These are phyloP conservation scores for Aspergillus cejpii DNA, from an alignment of 2,329 filamentous ascomycete species.

Conservation along the genomic window DNA sequence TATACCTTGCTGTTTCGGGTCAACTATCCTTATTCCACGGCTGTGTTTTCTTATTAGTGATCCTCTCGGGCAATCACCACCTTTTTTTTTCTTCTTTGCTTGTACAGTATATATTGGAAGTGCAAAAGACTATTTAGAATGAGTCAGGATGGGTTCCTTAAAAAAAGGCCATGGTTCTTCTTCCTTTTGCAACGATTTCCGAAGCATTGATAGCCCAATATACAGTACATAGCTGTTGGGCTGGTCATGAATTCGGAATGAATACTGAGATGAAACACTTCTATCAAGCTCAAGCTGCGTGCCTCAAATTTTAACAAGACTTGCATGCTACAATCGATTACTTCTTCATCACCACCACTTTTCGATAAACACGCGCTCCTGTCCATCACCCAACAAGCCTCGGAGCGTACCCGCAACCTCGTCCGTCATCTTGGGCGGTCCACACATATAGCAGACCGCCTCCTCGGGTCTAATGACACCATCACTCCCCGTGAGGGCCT, in stretches of 20 bases:
- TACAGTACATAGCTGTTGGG: too few species aligned
- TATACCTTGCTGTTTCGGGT: neutral
- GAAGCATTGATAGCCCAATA: too few species aligned
- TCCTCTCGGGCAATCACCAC: neutral
- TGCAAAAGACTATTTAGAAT: neutral
- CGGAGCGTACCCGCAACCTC: slow-evolving; percentile 47
- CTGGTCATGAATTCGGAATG: too few species aligned
- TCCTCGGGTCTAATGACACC: slow-evolving; percentile 24
- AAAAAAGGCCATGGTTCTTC: neutral
- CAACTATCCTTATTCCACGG: neutral
- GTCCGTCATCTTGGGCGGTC: slow-evolving; percentile 63
- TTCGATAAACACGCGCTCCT: slow-evolving; percentile 50
- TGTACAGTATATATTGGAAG: neutral
- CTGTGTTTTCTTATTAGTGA: too few species aligned
- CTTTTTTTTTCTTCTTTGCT: neutral
- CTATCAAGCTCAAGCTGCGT: too few species aligned
- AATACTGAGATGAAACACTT: too few species aligned
- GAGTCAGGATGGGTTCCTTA: neutral
- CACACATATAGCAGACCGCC: slow-evolving; percentile 60
- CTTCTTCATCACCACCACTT: too few species aligned
- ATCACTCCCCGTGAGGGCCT: slow-evolving; percentile 26
- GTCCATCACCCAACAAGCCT: slow-evolving; percentile 39
- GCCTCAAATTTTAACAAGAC: too few species aligned
- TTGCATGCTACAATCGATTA: slow-evolving; percentile 23
- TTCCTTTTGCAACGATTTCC: too few species aligned